phyloP scores from a whole-genome alignment of 2,329 filamentous ascomycete species.

The Fusarium nisikadoi region DNA sequence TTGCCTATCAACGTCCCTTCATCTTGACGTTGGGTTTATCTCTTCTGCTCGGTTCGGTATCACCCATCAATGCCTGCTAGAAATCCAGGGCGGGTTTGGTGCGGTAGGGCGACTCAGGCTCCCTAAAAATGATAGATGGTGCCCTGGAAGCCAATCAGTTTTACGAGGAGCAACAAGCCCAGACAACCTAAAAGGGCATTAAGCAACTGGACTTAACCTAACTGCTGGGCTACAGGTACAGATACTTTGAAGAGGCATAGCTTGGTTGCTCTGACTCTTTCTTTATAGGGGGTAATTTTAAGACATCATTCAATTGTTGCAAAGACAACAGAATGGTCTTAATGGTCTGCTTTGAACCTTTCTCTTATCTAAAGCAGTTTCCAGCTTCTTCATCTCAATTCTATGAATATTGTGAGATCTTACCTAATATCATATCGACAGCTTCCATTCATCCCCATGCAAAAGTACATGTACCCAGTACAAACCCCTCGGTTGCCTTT shows the following conservation, averaged over 20 bases:
- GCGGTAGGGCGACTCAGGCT: conserved; percentile 10
- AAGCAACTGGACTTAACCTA: conserved; percentile 1
- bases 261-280: conserved; percentile 15
- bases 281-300: conserved; percentile 18
- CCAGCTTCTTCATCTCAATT: neutral
- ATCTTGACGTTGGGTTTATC: neutral
- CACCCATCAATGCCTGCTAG: neutral
- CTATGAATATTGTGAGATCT: neutral
- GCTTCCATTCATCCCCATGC: conserved; percentile 2
- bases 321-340: neutral
- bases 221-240: neutral
- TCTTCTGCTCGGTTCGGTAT: neutral
- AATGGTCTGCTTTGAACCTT: neutral
- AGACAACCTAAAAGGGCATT: conserved; percentile 19
- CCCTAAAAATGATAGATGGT: conserved; percentile 4
- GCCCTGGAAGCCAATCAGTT: conserved; percentile 26
- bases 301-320: neutral
- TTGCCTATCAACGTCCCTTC: conserved; percentile 1
- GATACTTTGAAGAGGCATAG: conserved; percentile 11
- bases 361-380: neutral
- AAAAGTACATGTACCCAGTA: conserved; percentile 19
- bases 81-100: conserved; percentile 16
- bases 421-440: neutral
- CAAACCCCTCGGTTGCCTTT: conserved; percentile 31
- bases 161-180: conserved; percentile 1